A percentile compares a stretch with the other conserved stretches of the same genome.
Conservation (phyloP, 1,139 yeast genomes). For the Pneumocystis carinii region DNA sequence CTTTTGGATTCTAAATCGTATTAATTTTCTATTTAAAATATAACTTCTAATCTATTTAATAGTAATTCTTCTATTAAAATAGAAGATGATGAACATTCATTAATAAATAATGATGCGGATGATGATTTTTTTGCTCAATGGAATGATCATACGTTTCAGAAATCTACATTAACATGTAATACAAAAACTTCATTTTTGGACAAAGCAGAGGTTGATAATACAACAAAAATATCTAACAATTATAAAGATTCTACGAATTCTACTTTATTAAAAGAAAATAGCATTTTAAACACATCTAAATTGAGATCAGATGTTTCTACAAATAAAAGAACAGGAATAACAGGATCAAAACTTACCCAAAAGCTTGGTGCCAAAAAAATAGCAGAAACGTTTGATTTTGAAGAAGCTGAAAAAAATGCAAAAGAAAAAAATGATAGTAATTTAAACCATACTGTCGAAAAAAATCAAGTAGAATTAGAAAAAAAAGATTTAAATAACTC, state of each 20-base stretch:
- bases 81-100: conserved; percentile 1
- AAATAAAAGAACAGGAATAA: conserved; percentile 16
- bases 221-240: conserved; percentile 8
- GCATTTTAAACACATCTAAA: conserved; percentile 19
- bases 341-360: conserved; percentile 22
- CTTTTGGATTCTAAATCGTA: conserved; percentile 39
- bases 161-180: conserved; percentile 39
- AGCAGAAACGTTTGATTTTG: conserved; percentile 56
- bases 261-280: conserved; percentile 11
- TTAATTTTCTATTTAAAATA: neutral
- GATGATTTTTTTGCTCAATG: conserved; percentile 87
- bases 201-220: conserved; percentile 15
- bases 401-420: conserved; percentile 30
- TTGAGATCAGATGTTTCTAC: conserved; percentile 18
- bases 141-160: conserved; percentile 53
- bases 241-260: conserved; percentile 15
- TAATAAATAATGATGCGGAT: conserved; percentile 19
- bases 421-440: neutral
- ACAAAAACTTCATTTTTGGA: conserved; percentile 24
- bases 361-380: conserved; percentile 30
- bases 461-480: conserved; percentile 16
- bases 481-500: neutral
- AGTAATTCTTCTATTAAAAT: conserved; percentile 2
- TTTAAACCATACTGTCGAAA: neutral
- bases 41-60: conserved; percentile 8